Evolutionary conservation across 176 grass and related monocot genomes (phyloP), one percentile per base, ranked within the genome.

Genomic region (Ampelocalamus luodianensis): DNA sequence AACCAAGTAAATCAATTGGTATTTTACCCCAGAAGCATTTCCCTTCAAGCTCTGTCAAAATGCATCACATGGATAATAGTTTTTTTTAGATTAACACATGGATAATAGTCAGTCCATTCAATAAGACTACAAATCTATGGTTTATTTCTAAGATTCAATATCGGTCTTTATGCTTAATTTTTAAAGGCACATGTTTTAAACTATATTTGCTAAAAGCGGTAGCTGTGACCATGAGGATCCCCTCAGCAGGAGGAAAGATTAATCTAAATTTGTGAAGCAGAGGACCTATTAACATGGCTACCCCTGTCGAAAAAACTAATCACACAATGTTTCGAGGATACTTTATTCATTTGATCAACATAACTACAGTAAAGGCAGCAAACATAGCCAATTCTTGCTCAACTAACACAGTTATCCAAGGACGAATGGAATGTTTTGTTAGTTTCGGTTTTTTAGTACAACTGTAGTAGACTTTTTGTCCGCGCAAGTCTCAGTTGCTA

Each of bases 1-100:
- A 99, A 86, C 84, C 91, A 83, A 96, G 91, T 77, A 92, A 90
- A 91, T 81, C 84, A 82, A 90, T 89, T 13, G 93, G 91, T 88
- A 99, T 96, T 87, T 93, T 92, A 73, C 96, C 96, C 88, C 91
- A 96, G 60, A 73, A 91, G 65, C 92, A 99, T 71, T 94, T 92
- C 59, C 96, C 96, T 91, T 92, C 90, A 87, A 90, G 67, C 78
- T 94, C 96, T 99, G 72, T 40, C 56, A 83, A 82, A 92, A 82
- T 26, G 66, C 66, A 90, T 55, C 10, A 64, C 65, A 86, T 73
- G 34, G 75, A 37, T 77, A 50, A 42, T 68, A 77, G 65, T 34
- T 34, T 34, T 34, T 34, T 34, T 34, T 34, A 34, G 32, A 34
- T 34, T 34, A 34, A 34, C 32, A 34, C 32, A 34, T 34, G 32